Base-by-base conservation (phyloP, 176 grass and related monocot genomes). In the Bolboschoenus planiculmis region DNA sequence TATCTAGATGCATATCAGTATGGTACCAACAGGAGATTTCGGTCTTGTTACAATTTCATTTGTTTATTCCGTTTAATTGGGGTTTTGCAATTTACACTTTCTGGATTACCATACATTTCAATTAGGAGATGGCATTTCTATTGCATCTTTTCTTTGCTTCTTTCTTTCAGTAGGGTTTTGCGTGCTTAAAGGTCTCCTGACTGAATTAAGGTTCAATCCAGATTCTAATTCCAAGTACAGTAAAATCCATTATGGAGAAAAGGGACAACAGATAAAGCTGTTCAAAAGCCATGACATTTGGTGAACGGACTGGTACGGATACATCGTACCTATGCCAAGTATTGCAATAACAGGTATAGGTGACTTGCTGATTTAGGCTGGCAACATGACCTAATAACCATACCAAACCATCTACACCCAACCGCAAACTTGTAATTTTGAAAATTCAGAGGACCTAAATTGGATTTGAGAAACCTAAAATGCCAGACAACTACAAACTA, bases 1-100 rank as follows among this genome's bases (percentile, higher is more conserved):
- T 53, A 51, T 51, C 14, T 20, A 77, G 44, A 77, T 33, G 31
- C 71, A 46, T 51, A 75, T 77, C 72, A 77, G 43, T 47, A 75
- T 48, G 72, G 27, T 53, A 53, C 46, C 7, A 51, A 30, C 27
- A 51, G 2, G 27, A 77, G 43, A 30, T 76, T 43, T 39, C 71
- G 50, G 13, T 47, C 27, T 50, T 75, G 42, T 75, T 68, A 5
- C 10, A 20, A 68, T 10, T 46, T 44, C 20, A 73, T 44, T 27
- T 29, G 40, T 73, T 44, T 27, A 47, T 73, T 46, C 21, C 13
- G 21, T 73, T 73, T 47, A 73, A 15, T 73, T 73, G 11, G 21
- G 4, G 4, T 47, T 67, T 67, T 26, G 23, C 21, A 72, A 21
- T 73, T 26, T n/a, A 10, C 3, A 47, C 39, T 73, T 46, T 14